These are phyloP conservation scores for Acanthamoeba triangularis DNA, from an alignment of 208 protist species.

Conservation along the genomic window DNA sequence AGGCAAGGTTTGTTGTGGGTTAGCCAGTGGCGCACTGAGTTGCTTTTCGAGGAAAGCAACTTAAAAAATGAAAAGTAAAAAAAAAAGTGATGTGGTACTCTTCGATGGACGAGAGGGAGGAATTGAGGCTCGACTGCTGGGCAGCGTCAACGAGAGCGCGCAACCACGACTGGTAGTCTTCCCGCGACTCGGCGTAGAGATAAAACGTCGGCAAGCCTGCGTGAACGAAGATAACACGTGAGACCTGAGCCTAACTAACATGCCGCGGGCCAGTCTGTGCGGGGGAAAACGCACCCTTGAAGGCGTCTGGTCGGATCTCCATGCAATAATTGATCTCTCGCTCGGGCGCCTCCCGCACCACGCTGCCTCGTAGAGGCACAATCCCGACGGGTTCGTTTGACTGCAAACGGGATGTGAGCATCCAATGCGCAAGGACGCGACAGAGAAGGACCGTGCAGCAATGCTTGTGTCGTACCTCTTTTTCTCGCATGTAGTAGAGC, in stretches of 20 bases:
- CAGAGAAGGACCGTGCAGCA: background rate
- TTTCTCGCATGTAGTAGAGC: constrained; percentile 68
- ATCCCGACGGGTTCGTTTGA: constrained; percentile 65
- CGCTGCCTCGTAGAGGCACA: constrained; percentile 42
- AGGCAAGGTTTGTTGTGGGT: background rate
- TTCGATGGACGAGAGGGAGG: constrained; percentile 20
- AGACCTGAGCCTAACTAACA: background rate
- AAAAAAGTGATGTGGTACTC: background rate
- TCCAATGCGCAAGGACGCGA: background rate
- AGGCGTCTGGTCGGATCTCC: constrained; percentile 67
- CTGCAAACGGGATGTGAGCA: constrained; percentile 29
- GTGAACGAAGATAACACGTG: background rate
- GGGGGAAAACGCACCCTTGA: constrained; percentile 10
- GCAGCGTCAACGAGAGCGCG: background rate
- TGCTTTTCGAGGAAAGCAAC: background rate
- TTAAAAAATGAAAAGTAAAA: background rate
- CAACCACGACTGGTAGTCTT: constrained; percentile 44
- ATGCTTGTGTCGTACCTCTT: constrained; percentile 21
- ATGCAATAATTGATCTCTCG: constrained; percentile 56
- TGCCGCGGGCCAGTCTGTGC: too few relatives aligned
- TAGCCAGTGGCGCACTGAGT: background rate
- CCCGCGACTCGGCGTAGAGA: constrained; percentile 6
- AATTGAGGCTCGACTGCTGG: background rate
- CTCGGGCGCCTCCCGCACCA: constrained; percentile 61
- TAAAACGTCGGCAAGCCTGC: constrained; percentile 41